These are phyloP conservation scores for Raphanus sativus DNA, from an alignment of 345 rosid genomes.

Conservation along the genomic window DNA sequence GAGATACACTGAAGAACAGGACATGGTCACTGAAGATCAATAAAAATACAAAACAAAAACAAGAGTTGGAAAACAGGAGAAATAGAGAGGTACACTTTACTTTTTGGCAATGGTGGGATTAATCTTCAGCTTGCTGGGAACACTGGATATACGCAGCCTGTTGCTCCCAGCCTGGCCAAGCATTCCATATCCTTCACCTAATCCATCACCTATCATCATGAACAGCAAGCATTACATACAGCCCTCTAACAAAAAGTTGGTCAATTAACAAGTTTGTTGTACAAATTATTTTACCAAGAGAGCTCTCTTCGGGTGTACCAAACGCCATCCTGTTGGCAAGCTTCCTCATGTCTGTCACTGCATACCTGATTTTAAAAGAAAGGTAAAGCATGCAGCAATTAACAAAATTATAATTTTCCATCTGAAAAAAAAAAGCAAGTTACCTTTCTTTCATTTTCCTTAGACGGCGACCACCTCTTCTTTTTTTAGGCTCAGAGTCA, in stretches of 20 bases:
- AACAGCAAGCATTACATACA: constrained; percentile 16
- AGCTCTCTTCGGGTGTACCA: constrained; percentile 95
- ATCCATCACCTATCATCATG: constrained; percentile 74
- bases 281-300: constrained; percentile 63
- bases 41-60: no score
- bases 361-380: no score
- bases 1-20: constrained; percentile 15
- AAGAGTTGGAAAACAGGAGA: not conserved
- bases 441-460: constrained; percentile 98
- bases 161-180: constrained; percentile 99
- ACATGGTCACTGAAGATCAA: not conserved
- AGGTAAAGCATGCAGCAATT: no score
- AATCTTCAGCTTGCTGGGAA: not conserved
- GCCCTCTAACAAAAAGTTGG: not conserved
- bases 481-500: constrained; percentile 96
- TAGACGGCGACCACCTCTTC: constrained; percentile 94
- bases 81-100: not conserved
- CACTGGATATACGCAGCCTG: constrained; percentile 66
- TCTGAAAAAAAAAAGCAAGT: no score
- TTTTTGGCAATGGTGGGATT: not conserved
- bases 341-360: constrained; percentile 95
- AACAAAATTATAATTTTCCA: no score
- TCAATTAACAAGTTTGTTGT: not conserved
- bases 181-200: constrained; percentile 99
- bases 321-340: constrained; percentile 97